Conservation (phyloP, 768 basidiomycete species). For the Podaxis sp. region DNA sequence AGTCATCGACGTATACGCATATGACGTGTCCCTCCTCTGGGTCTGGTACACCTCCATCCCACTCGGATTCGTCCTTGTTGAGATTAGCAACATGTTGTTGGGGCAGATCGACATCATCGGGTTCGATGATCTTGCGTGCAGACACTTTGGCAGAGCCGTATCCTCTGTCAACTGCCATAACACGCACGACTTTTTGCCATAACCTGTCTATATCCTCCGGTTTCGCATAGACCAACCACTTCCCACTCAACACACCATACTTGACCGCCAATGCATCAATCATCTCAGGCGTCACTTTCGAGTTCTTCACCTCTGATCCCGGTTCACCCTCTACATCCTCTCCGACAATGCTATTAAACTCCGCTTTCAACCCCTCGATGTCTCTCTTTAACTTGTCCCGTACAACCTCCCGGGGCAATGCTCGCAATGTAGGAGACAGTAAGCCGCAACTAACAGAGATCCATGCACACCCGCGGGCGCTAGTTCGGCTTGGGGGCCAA, state of each 20-base stretch:
- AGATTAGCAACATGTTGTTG: background rate
- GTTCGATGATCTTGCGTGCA: conserved; percentile 23
- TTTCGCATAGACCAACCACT: conserved; percentile 39
- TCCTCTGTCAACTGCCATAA: conserved; percentile 29
- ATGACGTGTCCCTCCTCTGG: conserved; percentile 34
- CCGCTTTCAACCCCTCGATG: conserved; percentile 14
- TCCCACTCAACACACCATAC: conserved; percentile 31
- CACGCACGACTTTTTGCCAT: conserved; percentile 33
- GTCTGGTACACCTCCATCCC: background rate
- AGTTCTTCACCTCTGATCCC: background rate
- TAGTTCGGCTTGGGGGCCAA: conserved; percentile 40
- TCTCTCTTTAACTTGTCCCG: conserved; percentile 15
- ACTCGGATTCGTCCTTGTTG: background rate
- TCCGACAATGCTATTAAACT: conserved; percentile 21
- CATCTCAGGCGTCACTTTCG: conserved; percentile 26
- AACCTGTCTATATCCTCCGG: conserved; percentile 31
- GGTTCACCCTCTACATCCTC: background rate
- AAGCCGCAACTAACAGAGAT: conserved; percentile 31
- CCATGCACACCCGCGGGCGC: conserved; percentile 32
- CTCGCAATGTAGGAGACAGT: conserved; percentile 1
- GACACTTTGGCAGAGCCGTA: conserved; percentile 37
- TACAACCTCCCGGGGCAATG: conserved; percentile 4
- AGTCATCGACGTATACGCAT: conserved; percentile 33
- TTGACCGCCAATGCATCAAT: conserved; percentile 35
- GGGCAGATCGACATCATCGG: background rate